Base-by-base conservation (phyloP, 306 rosid species). In the Carpinus viminea region DNA sequence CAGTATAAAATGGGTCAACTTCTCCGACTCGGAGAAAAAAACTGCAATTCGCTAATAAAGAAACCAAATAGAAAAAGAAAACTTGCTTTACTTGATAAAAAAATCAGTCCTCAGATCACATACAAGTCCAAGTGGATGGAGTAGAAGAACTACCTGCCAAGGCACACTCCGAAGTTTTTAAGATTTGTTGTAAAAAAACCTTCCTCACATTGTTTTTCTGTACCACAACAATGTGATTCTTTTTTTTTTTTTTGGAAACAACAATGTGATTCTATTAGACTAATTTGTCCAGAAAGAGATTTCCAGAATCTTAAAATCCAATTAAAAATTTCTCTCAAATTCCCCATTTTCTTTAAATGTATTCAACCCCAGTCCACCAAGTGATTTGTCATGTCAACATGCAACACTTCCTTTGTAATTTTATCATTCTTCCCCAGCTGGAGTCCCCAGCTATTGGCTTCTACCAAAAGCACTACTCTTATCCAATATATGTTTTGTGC, bases 381-480 rank as follows among this genome's bases (percentile, higher is more conserved):
- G 57, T 52, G 57, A 41, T 53, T n/a, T 56, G 12, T 56, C 62
- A 20, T 7, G 62, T 56, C 28, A 20, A 56, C 62, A 56, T 56
- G 28, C 28, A 20, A 8, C 7, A 20, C n/a, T 51, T 74, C 38
- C 28, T n/a, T 53, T 41, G 20, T 24, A 17, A 0, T 74, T 21
- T 41, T 47, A 54, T 41, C 24, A 56, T 55, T 74, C 45, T 65
- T 76, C n/a, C 56, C 26, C 28, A 45, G 51, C 51, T 8, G 51
- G 51, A 52, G 70, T 52, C 72, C 43, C n/a, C 6, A 11, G 28
- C 46, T 20, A 54, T 74, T 34, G 77, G 77, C 64, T 28, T 62
- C 72, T 75, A 45, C 48, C 26, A 45, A 16, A 43, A 59, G 24
- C 57, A 59, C 3, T 59, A 52, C 78, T 60, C 79, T 64, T 48